Conservation (phyloP, 257 asterid species). For the Nyctanthes arbortristis region DNA sequence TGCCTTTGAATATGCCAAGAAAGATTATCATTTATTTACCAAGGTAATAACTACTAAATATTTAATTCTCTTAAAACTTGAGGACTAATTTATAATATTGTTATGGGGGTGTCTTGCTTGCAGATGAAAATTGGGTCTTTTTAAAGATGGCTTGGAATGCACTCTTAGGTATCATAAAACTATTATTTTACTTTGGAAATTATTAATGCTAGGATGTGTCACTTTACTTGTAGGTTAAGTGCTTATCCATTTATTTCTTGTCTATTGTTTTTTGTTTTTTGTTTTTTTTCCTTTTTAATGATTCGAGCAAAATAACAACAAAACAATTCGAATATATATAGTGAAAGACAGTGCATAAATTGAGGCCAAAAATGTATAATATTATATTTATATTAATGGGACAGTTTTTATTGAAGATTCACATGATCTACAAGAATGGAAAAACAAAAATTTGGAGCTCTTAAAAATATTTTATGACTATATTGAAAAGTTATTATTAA, state of each 20-base stretch:
- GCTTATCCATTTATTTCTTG: neutral
- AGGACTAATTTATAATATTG: neutral
- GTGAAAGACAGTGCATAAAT: neutral
- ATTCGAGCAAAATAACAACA: neutral
- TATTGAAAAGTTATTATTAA: neutral
- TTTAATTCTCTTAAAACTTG: too few species aligned
- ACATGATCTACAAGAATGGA: neutral
- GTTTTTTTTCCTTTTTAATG: neutral
- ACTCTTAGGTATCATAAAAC: slow-evolving; percentile 26
- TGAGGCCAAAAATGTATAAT: too few species aligned
- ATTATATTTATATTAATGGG: neutral
- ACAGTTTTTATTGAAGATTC: neutral
- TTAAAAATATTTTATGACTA: neutral
- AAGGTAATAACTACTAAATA: too few species aligned
- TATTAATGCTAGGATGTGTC: neutral
- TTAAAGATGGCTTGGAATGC: slow-evolving; percentile 30
- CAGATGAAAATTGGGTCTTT: slow-evolving; percentile 19
- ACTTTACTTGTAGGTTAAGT: neutral
- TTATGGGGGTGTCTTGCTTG: slow-evolving; percentile 33
- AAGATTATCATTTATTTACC: too few species aligned
- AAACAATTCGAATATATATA: neutral
- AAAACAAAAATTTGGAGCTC: neutral
- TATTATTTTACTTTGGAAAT: slow-evolving; percentile 15
- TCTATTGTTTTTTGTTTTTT: neutral
- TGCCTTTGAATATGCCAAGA: neutral